A percentile compares a stretch with the other conserved stretches of the same genome.
Conservation (phyloP, 192 early-diverging fungal genomes). For the Chytriomyces hyalinus region DNA sequence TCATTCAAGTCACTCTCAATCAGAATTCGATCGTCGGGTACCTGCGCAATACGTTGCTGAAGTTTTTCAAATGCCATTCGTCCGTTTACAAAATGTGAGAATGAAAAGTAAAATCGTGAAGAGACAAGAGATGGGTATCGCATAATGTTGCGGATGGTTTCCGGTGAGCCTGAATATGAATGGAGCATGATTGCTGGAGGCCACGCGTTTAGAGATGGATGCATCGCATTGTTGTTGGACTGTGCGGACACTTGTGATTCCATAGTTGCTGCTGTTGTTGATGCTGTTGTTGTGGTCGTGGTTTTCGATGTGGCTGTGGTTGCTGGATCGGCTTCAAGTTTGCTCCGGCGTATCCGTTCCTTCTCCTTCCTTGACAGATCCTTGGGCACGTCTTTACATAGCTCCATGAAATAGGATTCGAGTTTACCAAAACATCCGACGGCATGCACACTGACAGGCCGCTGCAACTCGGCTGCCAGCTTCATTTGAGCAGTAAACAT, state of each 20-base stretch:
- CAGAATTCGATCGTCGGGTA: constrained; percentile 78
- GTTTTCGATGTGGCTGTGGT: not conserved
- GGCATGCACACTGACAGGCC: constrained; percentile 35
- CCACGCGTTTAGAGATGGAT: constrained; percentile 34
- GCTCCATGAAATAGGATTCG: constrained; percentile 18
- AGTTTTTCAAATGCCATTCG: constrained; percentile 57
- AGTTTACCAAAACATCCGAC: constrained; percentile 28
- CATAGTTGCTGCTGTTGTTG: not conserved
- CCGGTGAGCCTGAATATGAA: constrained; percentile 80
- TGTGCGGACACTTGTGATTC: not conserved
- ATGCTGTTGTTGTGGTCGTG: not conserved
- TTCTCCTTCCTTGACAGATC: constrained; percentile 26
- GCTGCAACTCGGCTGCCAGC: constrained; percentile 63
- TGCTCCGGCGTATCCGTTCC: constrained; percentile 42
- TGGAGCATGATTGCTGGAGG: constrained; percentile 81
- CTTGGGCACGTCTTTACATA: constrained; percentile 9
- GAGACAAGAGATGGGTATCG: constrained; percentile 41
- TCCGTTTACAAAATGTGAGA: constrained; percentile 78
- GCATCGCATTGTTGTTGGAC: not conserved
- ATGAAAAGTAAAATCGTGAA: constrained; percentile 73
- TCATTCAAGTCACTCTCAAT: constrained; percentile 83
- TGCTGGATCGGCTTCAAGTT: constrained; percentile 18
- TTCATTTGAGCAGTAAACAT: constrained; percentile 72
- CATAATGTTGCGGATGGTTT: constrained; percentile 64
- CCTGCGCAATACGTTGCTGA: constrained; percentile 66